Base-by-base conservation (phyloP, 2,329 filamentous ascomycete genomes). In the Verticillium dahliae region DNA sequence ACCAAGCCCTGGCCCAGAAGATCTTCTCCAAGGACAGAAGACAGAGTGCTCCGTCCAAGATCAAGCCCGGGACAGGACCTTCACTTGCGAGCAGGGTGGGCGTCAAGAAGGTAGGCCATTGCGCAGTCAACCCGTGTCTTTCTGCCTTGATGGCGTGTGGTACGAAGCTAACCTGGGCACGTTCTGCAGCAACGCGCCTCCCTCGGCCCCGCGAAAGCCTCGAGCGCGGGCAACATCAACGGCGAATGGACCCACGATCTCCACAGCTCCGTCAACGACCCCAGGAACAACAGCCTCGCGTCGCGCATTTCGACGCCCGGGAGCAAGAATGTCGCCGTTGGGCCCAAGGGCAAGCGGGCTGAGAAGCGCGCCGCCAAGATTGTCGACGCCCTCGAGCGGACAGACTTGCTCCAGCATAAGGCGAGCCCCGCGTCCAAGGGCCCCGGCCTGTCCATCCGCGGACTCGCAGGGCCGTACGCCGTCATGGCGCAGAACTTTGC, bases 401-500 rank as follows among this genome's bases (percentile, higher is more conserved):
- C 76, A 75, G 68, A 78, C 68, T 63, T 72, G 66, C 62, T 64
- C 41, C 59, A 64, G 10, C 54, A 62, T 59, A 14, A 58, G 35
- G 15, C 54, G 64, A 57, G 65, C 63, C 33, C 54, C 27, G 73
- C 71, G 59, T 72, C 69, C 60, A 69, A 70, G 18, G 65, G 73
- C 61, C 65, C 70, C 55, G 86, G 88, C 22, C 82, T 94, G 56
- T 87, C 82, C 39, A 93, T 95, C 66, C 81, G 86, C 60, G 91
- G 91, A n/a, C 77, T 89, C 9, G 87, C 87, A 0, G 88, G 90
- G 0, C 90, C 90, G 1, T 91, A 85, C 68, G 83, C 85, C 18
- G 84, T 95, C 31, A 83, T 91, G 71, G 90, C 89, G 2, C 88
- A 90, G 74, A 95, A 95, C 78, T 92, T 95, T 71, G 91, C 90